Evolutionary conservation across 2,329 filamentous ascomycete species (phyloP), one percentile per base, ranked within the genome.

Genomic region (Exophiala dermatitidis): DNA sequence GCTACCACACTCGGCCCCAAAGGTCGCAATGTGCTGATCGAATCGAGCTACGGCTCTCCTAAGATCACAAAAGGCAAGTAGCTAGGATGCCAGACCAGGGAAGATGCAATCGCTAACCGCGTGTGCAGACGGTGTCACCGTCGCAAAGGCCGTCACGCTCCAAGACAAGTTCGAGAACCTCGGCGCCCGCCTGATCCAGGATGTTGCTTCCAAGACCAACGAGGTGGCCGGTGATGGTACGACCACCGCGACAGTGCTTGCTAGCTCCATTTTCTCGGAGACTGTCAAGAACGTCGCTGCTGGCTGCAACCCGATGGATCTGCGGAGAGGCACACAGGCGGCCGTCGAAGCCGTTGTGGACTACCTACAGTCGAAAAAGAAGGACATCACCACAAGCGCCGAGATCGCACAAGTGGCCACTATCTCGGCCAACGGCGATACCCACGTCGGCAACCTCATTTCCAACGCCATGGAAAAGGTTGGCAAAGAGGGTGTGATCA

Each of bases 131-230:
- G 88, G 88, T 83, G 88, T 93, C 44, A 90, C 86, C 65, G 88
- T 93, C 65, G 88, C 88, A 65, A 91, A 86, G 76, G 90, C 91
- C 60, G 87, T 98, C 68, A 83, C 82, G 61, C 83, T 98, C 63
- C 84, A 98, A 81, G 93, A 98, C 81, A 97, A 97, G 78, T 98
- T 96, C 74, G 93, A 98, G 79, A 98, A 98, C 80, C 88, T 98
- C 65, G 93, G 93, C 72, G 93, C 93, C 67, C 87, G 88, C 69
- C 84, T 98, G 63, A 83, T 98, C 65, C 90, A 97, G 77, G 93
- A 98, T 74, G 93, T 98, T 64, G 93, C 93, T 67, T 93, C 88
- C 69, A 98, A 98, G 85, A 98, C 93, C 70, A 98, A 98, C 80
- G 93, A 98, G 78, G 85, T 90, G 65, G 93, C 93, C 64, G 93